These are phyloP conservation scores for Mortierella sp. DNA, from an alignment of 371 early-diverging fungal genomes.

Conservation along the genomic window DNA sequence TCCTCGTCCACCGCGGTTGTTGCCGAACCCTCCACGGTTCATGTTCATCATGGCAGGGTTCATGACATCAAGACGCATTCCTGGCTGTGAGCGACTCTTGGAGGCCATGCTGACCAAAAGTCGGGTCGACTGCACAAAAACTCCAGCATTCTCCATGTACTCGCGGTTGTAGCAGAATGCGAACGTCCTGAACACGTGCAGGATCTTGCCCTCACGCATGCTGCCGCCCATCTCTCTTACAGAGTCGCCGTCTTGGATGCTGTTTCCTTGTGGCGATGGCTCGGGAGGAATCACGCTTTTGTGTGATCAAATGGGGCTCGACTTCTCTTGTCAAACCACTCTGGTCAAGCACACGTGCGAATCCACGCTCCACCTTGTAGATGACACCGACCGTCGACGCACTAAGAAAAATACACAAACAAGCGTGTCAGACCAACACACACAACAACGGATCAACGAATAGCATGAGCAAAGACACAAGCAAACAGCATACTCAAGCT, in stretches of 20 bases:
- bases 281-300: constrained; percentile 71
- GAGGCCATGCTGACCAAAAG: constrained; percentile 54
- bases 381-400: constrained; percentile 85
- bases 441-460: too few relatives aligned
- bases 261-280: constrained; percentile 84
- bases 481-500: constrained; percentile 84
- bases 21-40: constrained; percentile 47
- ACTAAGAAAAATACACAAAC: constrained; percentile 44
- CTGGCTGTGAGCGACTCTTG: constrained; percentile 46
- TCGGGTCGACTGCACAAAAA: constrained; percentile 63
- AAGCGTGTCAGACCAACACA: background rate
- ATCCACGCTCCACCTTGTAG: constrained; percentile 82
- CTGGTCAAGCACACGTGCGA: constrained; percentile 84
- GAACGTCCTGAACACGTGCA: constrained; percentile 55
- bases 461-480: constrained; percentile 8
- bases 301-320: constrained; percentile 75
- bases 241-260: constrained; percentile 83
- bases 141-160: constrained; percentile 65
- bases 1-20: constrained; percentile 64
- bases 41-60: constrained; percentile 53
- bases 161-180: constrained; percentile 55
- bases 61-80: constrained; percentile 46
- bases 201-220: constrained; percentile 57
- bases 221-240: constrained; percentile 75
- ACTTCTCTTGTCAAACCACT: constrained; percentile 77